Evolutionary conservation across 2,329 filamentous ascomycete genomes (phyloP), one percentile per base, ranked within the genome.

Genomic region (Penicillium sp.): DNA sequence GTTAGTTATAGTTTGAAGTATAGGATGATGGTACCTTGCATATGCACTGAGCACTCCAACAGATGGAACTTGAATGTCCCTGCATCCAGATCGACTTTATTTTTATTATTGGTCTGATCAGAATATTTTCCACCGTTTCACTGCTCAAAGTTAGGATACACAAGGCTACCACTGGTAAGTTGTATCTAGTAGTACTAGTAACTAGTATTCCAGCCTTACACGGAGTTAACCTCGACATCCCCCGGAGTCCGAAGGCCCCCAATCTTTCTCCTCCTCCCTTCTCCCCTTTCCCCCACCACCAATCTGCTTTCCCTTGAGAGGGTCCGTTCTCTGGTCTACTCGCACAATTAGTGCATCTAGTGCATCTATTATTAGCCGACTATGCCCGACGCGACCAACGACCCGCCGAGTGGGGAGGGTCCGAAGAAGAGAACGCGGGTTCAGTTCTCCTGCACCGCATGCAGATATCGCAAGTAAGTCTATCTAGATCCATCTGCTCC

Each of bases 371-470:
- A 26, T 28, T 43, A 26, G 23, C 39, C 23, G 13, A 45, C 37
- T 26, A 57, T 57, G 55, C 33, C 52, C 43, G 45, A 54, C 18
- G 21, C 45, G 39, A 42, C 16, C 19, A 14, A 42, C 7, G 51
- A 57, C 51, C 55, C 58, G 52, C 48, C 48, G 34, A 23, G 28
- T 48, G 52, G 47, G 54, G 55, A 54, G 34, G 19, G 47, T 40
- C 53, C 51, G 9, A 69, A 67, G 52, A 74, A 73, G 53, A 66
- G 70, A 53, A 71, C 65, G 28, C 55, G 71, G 36, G 71, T 74
- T n/a, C 71, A 74, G 55, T 67, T 73, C 40, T 74, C 71, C 14
- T 74, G 71, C 54, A 74, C 69, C n/a, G 66, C 69, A 11, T 74
- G 71, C 56, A 65, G 71, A 59, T 65, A 56, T 33, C 67, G 71